Conservation (phyloP, 2,329 filamentous ascomycete species). For the Thelonectria rubi region DNA sequence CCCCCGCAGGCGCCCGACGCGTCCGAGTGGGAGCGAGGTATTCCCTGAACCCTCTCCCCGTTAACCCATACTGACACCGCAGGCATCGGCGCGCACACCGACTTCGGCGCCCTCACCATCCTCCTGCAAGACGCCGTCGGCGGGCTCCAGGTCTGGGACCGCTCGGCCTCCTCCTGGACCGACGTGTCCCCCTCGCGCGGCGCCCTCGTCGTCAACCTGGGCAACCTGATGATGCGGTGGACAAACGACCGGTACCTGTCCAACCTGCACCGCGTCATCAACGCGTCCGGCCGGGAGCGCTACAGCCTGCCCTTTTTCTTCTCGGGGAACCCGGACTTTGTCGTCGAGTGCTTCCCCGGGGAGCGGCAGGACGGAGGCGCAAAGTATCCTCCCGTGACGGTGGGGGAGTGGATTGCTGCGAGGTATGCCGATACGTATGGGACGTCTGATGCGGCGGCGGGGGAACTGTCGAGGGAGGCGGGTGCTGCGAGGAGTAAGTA, state of each 20-base stretch:
- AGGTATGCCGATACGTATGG: constrained; percentile 48
- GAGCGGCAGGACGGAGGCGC: constrained; percentile 36
- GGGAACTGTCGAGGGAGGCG: constrained; percentile 1
- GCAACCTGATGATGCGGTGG: constrained; percentile 60
- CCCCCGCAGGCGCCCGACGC: constrained; percentile 19
- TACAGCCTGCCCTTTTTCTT: constrained; percentile 67
- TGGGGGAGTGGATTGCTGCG: constrained; percentile 45
- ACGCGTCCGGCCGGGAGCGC: constrained; percentile 57
- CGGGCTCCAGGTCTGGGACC: constrained; percentile 28
- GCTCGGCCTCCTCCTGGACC: constrained; percentile 10
- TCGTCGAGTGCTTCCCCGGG: constrained; percentile 45
- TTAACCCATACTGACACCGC: not conserved
- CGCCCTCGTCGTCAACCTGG: constrained; percentile 62
- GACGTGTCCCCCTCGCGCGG: constrained; percentile 53
- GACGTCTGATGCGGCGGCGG: not conserved
- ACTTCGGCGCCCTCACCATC: constrained; percentile 27
- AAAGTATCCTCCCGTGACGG: constrained; percentile 46
- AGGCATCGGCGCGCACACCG: constrained; percentile 28
- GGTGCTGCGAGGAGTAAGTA: not conserved
- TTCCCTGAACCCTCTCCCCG: not conserved
- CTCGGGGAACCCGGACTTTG: constrained; percentile 59
- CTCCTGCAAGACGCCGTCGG: constrained; percentile 28
- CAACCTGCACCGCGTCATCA: constrained; percentile 65
- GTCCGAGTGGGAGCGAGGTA: constrained; percentile 23
- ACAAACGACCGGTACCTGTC: constrained; percentile 62